A percentile compares a stretch with the other conserved stretches of the same genome.
Evolutionary conservation across 352 stramenopile species (phyloP).

Genomic region (Pythium phragmitis): DNA sequence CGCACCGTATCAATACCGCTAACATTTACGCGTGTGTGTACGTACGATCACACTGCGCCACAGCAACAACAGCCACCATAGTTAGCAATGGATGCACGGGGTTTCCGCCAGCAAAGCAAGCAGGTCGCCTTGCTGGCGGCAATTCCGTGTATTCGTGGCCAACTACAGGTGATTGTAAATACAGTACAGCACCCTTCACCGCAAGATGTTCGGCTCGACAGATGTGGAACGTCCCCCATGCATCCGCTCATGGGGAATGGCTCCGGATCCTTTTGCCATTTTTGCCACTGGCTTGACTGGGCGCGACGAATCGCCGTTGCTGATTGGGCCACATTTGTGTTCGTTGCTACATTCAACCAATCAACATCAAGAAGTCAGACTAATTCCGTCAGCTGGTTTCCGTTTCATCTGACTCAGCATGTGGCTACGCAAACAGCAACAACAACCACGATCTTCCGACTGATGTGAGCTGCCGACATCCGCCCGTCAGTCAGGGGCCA

Average conservation of each 20-base stretch:
- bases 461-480: background rate
- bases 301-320: background rate
- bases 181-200: background rate
- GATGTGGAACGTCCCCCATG: slow-evolving; percentile 14
- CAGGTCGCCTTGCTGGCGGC: too few species aligned
- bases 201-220: slow-evolving; percentile 7
- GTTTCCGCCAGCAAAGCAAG: too few species aligned
- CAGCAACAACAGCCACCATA: too few species aligned
- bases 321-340: slow-evolving; percentile 20
- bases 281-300: slow-evolving; percentile 7
- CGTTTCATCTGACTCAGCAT: slow-evolving; percentile 15
- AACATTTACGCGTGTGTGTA: too few species aligned
- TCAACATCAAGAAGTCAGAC: slow-evolving; percentile 16
- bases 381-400: slow-evolving; percentile 18
- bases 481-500: background rate
- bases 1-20: slow-evolving; percentile 3
- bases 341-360: slow-evolving; percentile 4
- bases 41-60: too few species aligned
- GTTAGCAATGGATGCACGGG: too few species aligned
- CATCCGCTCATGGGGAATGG: slow-evolving; percentile 21
- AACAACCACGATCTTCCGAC: slow-evolving; percentile 4
- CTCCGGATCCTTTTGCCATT: slow-evolving; percentile 10
- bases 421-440: slow-evolving; percentile 12
- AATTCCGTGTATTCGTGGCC: too few species aligned
- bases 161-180: too few species aligned